Evolutionary conservation across 2,329 filamentous ascomycete genomes (phyloP), one percentile per base, ranked within the genome.

Genomic region (Claviceps cyperi): DNA sequence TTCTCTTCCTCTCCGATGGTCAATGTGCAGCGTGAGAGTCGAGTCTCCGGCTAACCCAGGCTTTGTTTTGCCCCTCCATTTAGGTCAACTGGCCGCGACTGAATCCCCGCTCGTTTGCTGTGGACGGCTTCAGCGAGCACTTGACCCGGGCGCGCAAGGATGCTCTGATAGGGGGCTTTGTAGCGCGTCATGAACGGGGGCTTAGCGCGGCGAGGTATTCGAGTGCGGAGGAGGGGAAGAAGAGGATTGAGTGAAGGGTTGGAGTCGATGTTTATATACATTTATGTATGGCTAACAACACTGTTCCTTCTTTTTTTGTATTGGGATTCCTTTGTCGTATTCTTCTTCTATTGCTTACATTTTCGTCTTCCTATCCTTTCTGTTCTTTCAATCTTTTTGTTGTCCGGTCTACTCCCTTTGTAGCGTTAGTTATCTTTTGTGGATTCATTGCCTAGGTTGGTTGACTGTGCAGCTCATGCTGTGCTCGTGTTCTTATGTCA

Each of bases 51-150:
- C 47, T 49, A 37, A 49, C 39, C 24, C 14, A 5, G n/a, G 44
- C 2, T 28, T 15, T n/a, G n/a, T n/a, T 17, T 44, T 32, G 4
- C 14, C 1, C 21, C 21, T 15, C 11, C 15, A 35, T 48, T 43
- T 54, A 95, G 89, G 90, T 96, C 57, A 97, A 96, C 69, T 98
- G 94, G 92, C 92, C 92, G 9, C 96, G 94, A 64, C 78, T 98
- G 46, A 94, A 94, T 65, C 90, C 89, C 11, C 83, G 88, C 15
- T 80, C 86, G 2, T 94, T 85, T 68, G 90, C 88, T 2, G 77
- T 80, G 6, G 92, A 98, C 60, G 88, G 88, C 39, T 94, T 90
- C 66, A 82, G 88, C 59, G 89, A 96, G 59, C 86, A 91, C 48
- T 80, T 95, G 57, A 75, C 76, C 57, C 86, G 88, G 62, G 89